Evolutionary conservation across 1,284 basidiomycete species (phyloP), one percentile per base, ranked within the genome.

Genomic region (Puccinia sorghi): DNA sequence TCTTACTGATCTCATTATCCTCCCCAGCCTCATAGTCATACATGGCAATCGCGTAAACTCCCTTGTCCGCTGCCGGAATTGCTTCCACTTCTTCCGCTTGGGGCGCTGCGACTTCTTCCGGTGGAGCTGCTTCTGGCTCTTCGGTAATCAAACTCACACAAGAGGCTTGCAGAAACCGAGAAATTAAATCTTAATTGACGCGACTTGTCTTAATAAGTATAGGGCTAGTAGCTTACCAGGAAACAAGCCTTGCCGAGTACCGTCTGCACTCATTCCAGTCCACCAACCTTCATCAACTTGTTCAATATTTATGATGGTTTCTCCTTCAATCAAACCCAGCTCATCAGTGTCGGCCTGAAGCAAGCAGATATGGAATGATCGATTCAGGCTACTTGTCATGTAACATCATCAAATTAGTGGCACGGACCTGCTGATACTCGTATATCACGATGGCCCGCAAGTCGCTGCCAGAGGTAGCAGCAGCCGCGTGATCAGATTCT

Each of bases 281-380:
- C 93, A 94, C 93, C 87, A 88, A 43, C 86, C 86, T 52, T 82
- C 81, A 50, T 82, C 81, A n/a, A 93, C 84, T 85, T 92, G 89
- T 84, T 94, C 92, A 64, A 95, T 90, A 81, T 92, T 88, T 73
- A 91, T 89, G 75, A 96, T 89, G 52, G 90, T 85, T 83, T 94
- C 92, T 70, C 93, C 94, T 84, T 95, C 93, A 2, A 86, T 82
- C 25, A 97, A 87, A 72, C 85, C 85, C 85, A 96, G 89, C 84
- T 97, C 94, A 83, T 94, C 93, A 80, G 93, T 91, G 85, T 93
- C 92, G 64, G 73, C 79, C 71, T 80, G 25, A 50, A 52, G 25
- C 7, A 15, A 56, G 39, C 20, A 43, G n/a, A 17, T 83, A 82
- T 82, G 61, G 83, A 83, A 59, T 85, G 83, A 77, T 85, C 83